Evolutionary conservation across 306 rosid species (phyloP).

Genomic region (Rosa persica): DNA sequence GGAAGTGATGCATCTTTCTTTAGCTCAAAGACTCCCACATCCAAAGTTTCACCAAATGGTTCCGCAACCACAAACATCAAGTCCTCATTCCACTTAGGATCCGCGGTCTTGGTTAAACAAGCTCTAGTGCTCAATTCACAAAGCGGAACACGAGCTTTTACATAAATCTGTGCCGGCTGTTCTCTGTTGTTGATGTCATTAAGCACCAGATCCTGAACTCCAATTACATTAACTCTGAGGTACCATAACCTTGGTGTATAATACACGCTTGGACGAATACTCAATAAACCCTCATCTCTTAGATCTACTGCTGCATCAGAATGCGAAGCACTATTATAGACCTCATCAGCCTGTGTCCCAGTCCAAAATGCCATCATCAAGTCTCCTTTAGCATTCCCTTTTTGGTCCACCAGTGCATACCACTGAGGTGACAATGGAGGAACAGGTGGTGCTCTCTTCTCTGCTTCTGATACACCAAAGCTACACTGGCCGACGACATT

Average conservation of each 20-base stretch:
- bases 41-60: neutral
- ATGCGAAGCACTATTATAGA: neutral
- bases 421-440: neutral
- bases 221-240: conserved; percentile 32
- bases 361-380: conserved; percentile 41
- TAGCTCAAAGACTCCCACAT: neutral
- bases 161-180: neutral
- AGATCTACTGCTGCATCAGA: neutral
- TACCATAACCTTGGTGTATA: conserved; percentile 33
- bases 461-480: neutral
- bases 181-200: neutral
- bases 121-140: neutral
- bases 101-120: neutral
- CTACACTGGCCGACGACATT: neutral
- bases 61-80: conserved; percentile 20
- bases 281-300: neutral
- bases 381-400: neutral
- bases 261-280: conserved; percentile 25
- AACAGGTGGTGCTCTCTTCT: neutral
- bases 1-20: neutral
- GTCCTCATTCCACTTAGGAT: neutral
- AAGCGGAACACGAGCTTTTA: neutral
- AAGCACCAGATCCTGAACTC: neutral
- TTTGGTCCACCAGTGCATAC: neutral
- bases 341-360: conserved; percentile 33